Percentiles rank a stretch among this genome's conserved stretches.
phyloP scores from a whole-genome alignment of 1,284 basidiomycete genomes.

The Naganishia sp. region DNA sequence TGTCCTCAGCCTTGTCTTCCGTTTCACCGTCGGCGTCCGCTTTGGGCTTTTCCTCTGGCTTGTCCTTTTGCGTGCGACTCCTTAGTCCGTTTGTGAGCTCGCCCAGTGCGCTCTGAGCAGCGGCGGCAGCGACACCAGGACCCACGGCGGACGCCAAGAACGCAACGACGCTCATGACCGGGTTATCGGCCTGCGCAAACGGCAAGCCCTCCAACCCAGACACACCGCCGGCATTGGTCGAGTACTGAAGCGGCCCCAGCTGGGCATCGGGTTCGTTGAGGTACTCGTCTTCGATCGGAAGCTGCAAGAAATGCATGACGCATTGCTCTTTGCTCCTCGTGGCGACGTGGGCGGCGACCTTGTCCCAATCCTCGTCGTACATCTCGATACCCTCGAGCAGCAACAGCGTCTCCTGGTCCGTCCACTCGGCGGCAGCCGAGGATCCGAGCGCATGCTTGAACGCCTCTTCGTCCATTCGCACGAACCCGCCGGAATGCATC shows the following conservation, averaged over 20 bases:
- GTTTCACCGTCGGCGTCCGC: slow-evolving; percentile 37
- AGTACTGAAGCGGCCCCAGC: slow-evolving; percentile 77
- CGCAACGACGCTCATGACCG: slow-evolving; percentile 97
- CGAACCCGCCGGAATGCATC: slow-evolving; percentile 98
- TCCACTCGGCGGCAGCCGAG: slow-evolving; percentile 71
- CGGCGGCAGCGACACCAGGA: slow-evolving; percentile 87
- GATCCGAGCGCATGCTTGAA: slow-evolving; percentile 55
- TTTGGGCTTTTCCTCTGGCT: slow-evolving; percentile 38
- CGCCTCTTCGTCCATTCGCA: slow-evolving; percentile 71
- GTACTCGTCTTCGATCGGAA: slow-evolving; percentile 96
- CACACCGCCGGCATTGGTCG: slow-evolving; percentile 49
- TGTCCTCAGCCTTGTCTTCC: slow-evolving; percentile 31
- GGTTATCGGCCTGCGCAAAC: slow-evolving; percentile 93
- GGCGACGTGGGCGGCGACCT: slow-evolving; percentile 87
- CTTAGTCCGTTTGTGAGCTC: slow-evolving; percentile 65
- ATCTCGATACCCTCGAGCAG: slow-evolving; percentile 95
- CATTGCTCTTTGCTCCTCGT: slow-evolving; percentile 91
- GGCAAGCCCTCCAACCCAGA: slow-evolving; percentile 63
- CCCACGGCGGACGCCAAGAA: slow-evolving; percentile 92
- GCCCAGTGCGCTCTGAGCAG: slow-evolving; percentile 83
- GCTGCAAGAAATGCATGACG: slow-evolving; percentile 89
- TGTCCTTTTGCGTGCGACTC: slow-evolving; percentile 40
- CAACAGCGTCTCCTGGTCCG: slow-evolving; percentile 83
- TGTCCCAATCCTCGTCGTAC: slow-evolving; percentile 96
- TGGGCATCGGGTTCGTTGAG: slow-evolving; percentile 53